These are phyloP conservation scores for Byssochlamys sp. DNA, from an alignment of 2,329 filamentous ascomycete genomes.

Conservation along the genomic window DNA sequence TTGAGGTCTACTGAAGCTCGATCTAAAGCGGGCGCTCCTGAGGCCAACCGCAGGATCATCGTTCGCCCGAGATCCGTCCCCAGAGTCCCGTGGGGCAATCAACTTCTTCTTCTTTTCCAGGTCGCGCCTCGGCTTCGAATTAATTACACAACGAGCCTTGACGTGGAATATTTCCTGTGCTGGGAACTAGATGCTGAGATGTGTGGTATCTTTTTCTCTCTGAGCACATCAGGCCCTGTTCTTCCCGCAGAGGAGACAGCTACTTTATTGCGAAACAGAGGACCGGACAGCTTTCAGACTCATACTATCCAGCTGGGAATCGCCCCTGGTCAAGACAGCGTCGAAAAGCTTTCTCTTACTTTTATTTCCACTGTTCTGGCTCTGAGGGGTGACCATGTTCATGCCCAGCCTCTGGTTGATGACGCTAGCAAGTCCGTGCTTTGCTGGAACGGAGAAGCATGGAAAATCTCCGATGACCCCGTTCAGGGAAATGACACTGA, in stretches of 20 bases:
- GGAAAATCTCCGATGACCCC: conserved; percentile 54
- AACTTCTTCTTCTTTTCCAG: not conserved
- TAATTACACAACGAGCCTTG: not conserved
- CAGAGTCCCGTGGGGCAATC: not conserved
- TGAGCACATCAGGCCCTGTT: conserved; percentile 25
- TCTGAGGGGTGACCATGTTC: conserved; percentile 64
- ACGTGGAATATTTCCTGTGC: not conserved
- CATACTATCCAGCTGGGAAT: conserved; percentile 18
- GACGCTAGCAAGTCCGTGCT: conserved; percentile 52
- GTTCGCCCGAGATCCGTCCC: conserved; percentile 20
- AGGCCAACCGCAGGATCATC: conserved; percentile 21
- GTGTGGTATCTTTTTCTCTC: conserved; percentile 46
- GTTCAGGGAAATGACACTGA: conserved; percentile 70
- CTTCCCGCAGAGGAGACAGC: conserved; percentile 24
- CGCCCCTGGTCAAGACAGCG: not conserved
- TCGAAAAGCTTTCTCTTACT: conserved; percentile 38
- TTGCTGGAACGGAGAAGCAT: conserved; percentile 97
- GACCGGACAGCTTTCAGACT: conserved; percentile 34
- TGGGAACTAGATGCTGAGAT: conserved; percentile 17
- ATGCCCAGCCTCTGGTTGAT: conserved; percentile 63
- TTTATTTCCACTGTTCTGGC: conserved; percentile 83
- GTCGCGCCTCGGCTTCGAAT: not conserved
- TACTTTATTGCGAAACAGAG: conserved; percentile 29
- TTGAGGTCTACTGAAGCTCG: not conserved
- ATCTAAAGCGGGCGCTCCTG: not conserved